Percentiles rank a stretch among this genome's conserved stretches.
These are phyloP conservation scores for Pythium phragmitis DNA, from an alignment of 352 stramenopile genomes.

Conservation along the genomic window DNA sequence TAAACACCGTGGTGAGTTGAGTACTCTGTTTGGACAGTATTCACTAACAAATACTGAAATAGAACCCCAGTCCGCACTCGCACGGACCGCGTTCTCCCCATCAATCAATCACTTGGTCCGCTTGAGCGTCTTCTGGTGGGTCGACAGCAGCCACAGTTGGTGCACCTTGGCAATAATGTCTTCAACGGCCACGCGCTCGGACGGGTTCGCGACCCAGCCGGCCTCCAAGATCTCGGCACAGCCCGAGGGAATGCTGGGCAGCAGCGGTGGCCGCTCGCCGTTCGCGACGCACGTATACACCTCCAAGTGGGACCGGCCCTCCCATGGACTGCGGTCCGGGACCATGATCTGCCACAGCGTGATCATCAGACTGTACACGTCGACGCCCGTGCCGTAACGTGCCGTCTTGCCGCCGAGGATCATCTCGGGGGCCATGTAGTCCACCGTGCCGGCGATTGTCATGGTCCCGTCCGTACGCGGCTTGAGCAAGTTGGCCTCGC, in stretches of 20 bases:
- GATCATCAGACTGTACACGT: conserved; percentile 88
- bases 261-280: conserved; percentile 65
- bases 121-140: conserved; percentile 73
- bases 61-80: no score
- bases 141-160: conserved; percentile 70
- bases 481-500: conserved; percentile 78
- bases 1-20: no score
- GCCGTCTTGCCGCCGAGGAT: conserved; percentile 82
- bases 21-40: no score
- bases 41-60: no score
- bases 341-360: conserved; percentile 89
- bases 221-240: conserved; percentile 74
- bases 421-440: conserved; percentile 88
- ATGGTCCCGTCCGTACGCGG: conserved; percentile 78
- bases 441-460: conserved; percentile 83
- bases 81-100: no score
- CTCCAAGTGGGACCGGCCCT: conserved; percentile 69
- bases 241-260: conserved; percentile 65
- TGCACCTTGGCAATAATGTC: conserved; percentile 80
- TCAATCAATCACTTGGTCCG: conserved; percentile 45
- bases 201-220: conserved; percentile 68
- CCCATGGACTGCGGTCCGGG: conserved; percentile 71
- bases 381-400: conserved; percentile 70
- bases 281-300: conserved; percentile 77
- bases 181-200: conserved; percentile 69